Percentiles rank a stretch among this genome's conserved stretches.
Conservation (phyloP, 148 eudicot genomes). For the Mesembryanthemum crystallinum region DNA sequence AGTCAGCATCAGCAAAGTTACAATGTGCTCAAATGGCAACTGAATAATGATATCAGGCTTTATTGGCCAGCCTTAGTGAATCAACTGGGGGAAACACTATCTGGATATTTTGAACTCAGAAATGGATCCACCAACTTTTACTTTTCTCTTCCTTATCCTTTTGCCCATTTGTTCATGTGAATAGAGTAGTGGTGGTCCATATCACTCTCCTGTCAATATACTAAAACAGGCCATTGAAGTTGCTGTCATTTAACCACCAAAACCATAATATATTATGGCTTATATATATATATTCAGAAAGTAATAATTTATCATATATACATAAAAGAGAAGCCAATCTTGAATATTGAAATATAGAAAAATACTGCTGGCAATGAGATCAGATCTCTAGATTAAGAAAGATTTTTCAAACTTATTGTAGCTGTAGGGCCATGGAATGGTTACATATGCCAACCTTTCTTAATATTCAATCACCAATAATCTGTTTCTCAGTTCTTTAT, state of each 20-base stretch:
- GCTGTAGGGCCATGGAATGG: too few relatives aligned
- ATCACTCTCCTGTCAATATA: background rate
- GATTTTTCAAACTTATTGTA: background rate
- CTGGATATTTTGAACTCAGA: background rate
- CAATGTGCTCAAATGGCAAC: background rate
- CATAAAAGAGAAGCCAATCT: background rate
- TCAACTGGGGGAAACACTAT: background rate
- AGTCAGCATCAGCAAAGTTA: background rate
- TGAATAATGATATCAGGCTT: background rate
- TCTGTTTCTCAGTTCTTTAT: too few relatives aligned
- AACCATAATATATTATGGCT: background rate
- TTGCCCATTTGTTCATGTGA: background rate
- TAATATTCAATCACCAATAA: too few relatives aligned
- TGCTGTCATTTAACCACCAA: slow-evolving; percentile 7
- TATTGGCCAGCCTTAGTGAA: background rate
- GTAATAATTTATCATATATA: background rate
- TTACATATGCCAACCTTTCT: too few relatives aligned
- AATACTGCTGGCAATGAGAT: background rate
- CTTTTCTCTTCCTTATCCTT: background rate
- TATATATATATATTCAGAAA: background rate
- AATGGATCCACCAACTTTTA: slow-evolving; percentile 4
- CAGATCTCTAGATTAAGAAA: background rate
- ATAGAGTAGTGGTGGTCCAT: slow-evolving; percentile 15
- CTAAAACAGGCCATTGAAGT: background rate
- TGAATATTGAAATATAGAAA: background rate